Conservation (phyloP, 2,329 filamentous ascomycete genomes). For the Apiospora arundinis region DNA sequence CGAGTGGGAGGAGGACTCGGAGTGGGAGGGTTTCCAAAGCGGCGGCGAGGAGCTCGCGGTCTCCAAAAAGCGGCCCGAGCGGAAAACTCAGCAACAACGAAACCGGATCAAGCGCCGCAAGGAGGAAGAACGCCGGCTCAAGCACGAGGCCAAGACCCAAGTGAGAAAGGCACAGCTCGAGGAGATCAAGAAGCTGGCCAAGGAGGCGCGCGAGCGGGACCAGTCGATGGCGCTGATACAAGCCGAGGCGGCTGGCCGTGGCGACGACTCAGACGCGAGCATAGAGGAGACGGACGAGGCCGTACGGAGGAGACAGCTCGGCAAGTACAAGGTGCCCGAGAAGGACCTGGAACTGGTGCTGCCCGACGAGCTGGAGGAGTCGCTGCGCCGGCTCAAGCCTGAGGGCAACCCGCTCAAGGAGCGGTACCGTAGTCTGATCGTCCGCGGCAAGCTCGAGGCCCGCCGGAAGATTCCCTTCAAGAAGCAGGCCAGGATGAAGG, state of each 20-base stretch:
- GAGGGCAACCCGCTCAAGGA: conserved; percentile 96
- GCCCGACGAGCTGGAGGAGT: conserved; percentile 82
- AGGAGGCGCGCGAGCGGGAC: conserved; percentile 66
- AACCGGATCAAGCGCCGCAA: conserved; percentile 91
- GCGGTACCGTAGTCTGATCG: conserved; percentile 84
- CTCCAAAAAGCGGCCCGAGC: conserved; percentile 76
- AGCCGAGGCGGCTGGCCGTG: conserved; percentile 25
- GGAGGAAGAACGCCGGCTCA: conserved; percentile 79
- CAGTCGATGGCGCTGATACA: conserved; percentile 46
- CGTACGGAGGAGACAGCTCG: conserved; percentile 75
- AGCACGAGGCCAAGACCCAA: conserved; percentile 78
- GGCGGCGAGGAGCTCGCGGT: conserved; percentile 71
- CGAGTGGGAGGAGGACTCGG: conserved; percentile 85
- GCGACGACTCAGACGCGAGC: conserved; percentile 55
- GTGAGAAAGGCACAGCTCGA: conserved; percentile 74
- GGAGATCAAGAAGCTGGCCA: conserved; percentile 73
- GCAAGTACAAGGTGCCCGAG: conserved; percentile 76
- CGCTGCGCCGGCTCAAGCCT: conserved; percentile 82
- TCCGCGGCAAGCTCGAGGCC: conserved; percentile 88
- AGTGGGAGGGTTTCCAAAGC: conserved; percentile 90
- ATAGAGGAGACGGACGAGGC: conserved; percentile 66
- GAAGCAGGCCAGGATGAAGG: conserved; percentile 80
- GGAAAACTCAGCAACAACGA: conserved; percentile 85
- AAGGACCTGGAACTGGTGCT: conserved; percentile 82
- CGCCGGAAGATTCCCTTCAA: conserved; percentile 79